Evolutionary conservation across 371 early-diverging fungal genomes (phyloP), one percentile per base, ranked within the genome.

Genomic region (Mortierella sp.): DNA sequence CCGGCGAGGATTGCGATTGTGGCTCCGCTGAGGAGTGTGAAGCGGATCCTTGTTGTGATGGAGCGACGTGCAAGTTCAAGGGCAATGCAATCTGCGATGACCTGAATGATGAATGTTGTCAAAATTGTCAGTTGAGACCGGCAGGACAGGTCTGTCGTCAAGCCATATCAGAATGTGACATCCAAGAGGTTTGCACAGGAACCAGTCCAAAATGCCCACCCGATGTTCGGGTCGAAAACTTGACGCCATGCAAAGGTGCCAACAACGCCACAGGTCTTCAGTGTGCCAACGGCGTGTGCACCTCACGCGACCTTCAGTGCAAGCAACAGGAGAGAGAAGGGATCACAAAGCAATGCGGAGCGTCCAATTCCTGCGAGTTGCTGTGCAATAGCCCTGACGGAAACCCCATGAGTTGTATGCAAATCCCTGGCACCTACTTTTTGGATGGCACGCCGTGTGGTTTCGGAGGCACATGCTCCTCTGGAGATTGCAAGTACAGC

Each of bases 1-100:
- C 78, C 0, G 91, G 90, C 51, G 98, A 98, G 80, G 93, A 98
- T 38, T 98, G 98, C 76, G 98, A 98, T 74, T 94, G 96, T 59
- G 95, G 94, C 13, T 87, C 89, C 13, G 58, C 81, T 24, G 89
- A 86, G n/a, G 89, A 87, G 14, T 93, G 94, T 69, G 83, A 72
- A n/a, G 82, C 67, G 21, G 90, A 94, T 58, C 83, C 85, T 9
- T 97, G 98, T 83, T 98, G 98, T 71, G 88, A 93, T 72, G 82
- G 85, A 3, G 64, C 74, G 0, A 93, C 93, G 0, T 97, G 98
- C 78, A 94, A 90, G 81, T 84, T 94, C 54, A 93, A 89, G 58
- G 21, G 70, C 14, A 86, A 84, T 4, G 94, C 97, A 6, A 80
- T 86, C 8, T 65, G 50, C 58, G 91, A 91, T 48, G 95, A 95